Percentiles rank a stretch among this genome's conserved stretches.
Conservation (phyloP, 495 filamentous ascomycete species). For the Neurospora sp. region DNA sequence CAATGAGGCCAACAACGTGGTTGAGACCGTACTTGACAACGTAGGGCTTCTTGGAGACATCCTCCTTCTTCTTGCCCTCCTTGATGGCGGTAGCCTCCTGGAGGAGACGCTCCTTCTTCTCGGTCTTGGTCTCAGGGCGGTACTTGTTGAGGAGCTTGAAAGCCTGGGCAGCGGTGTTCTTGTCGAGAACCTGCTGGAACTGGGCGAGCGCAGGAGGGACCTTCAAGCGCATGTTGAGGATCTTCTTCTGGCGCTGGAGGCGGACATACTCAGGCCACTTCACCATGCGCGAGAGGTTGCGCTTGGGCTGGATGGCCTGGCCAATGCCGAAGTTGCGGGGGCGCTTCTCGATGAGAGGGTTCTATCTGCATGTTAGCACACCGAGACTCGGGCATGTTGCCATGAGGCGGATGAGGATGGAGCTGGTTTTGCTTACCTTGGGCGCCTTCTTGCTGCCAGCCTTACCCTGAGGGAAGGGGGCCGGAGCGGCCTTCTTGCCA, state of each 20-base stretch:
- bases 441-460: conserved; percentile 90
- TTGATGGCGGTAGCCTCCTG: conserved; percentile 95
- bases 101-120: conserved; percentile 99
- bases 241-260: conserved; percentile 99
- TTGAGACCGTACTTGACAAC: conserved; percentile 99
- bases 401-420: not conserved
- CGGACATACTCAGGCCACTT: conserved; percentile 99
- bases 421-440: conserved; percentile 57
- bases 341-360: conserved; percentile 98
- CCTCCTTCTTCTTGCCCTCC: conserved; percentile 99
- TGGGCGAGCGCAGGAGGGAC: conserved; percentile 95
- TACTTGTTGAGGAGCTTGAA: conserved; percentile 99
- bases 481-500: conserved; percentile 90
- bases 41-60: conserved; percentile 99
- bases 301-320: conserved; percentile 94
- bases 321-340: conserved; percentile 97
- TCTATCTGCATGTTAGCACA: conserved; percentile 47
- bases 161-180: conserved; percentile 89
- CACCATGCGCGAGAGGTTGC: conserved; percentile 98
- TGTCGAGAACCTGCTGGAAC: conserved; percentile 95
- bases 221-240: conserved; percentile 96
- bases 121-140: conserved; percentile 94
- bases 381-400: not conserved
- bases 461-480: conserved; percentile 91
- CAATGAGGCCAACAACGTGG: conserved; percentile 98